Evolutionary conservation across 2,329 filamentous ascomycete genomes (phyloP), one percentile per base, ranked within the genome.

Genomic region (Dichotomopilus funicola): DNA sequence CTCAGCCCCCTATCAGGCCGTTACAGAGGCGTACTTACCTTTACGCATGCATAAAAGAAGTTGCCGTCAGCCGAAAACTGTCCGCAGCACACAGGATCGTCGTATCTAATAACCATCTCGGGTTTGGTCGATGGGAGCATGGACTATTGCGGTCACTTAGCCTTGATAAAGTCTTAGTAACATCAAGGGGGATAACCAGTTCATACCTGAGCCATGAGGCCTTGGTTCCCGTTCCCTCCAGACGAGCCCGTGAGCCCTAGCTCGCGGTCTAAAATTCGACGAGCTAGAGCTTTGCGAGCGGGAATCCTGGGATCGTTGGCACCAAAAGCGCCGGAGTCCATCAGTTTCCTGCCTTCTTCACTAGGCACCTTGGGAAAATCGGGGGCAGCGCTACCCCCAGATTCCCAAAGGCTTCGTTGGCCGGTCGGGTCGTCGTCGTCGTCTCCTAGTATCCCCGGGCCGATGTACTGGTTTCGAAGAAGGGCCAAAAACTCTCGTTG

Each of bases 21-120:
- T 27, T 10, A 6, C 5, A 7, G 40, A n/a, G 9, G 19, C n/a
- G 6, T 33, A 41, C 57, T 49, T 55, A 12, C 57, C 53, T 63
- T 64, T 49, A 61, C 62, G 46, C 60, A 61, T 4, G 62, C 52
- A 36, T 64, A 97, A 75, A 96, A 97, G 75, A 97, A 97, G 70
- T 96, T 95, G 33, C 94, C 94, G 64, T 99, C 94, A 61, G 95
- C 89, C 0, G 90, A 96, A 69, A 97, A 99, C 68, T 97, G 92
- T 1, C 94, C 94, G 3, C 90, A 96, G 67, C 97, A 97, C 52
- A 94, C 91, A 42, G 89, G 85, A 5, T 86, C 80, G 54, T 91
- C 83, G 67, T 91, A 95, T 65, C 95, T 88, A 59, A 97, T 86
- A 59, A 96, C 88, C 65, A 88, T 88, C 67, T 97, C 92, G 0